Conservation (phyloP, 768 basidiomycete species). For the Pulveroboletus sp. region DNA sequence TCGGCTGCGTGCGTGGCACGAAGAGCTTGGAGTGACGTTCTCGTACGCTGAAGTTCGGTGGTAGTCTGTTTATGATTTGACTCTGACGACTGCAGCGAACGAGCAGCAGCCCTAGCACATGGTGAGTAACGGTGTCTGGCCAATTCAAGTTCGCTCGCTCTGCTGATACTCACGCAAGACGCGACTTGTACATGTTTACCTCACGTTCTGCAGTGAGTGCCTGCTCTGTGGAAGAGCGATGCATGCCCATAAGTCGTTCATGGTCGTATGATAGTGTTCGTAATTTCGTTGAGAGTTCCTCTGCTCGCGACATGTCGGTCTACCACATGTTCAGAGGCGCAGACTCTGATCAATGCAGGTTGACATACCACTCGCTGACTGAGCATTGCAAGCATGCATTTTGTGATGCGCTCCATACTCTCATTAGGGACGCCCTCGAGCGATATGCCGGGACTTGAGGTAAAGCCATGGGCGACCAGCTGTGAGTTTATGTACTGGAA, state of each 20-base stretch:
- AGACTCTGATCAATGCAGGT: slow-evolving; percentile 1
- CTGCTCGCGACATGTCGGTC: slow-evolving; percentile 79
- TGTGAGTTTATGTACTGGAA: slow-evolving; percentile 81
- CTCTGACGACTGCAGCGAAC: slow-evolving; percentile 58
- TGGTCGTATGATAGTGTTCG: slow-evolving; percentile 80
- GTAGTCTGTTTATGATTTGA: slow-evolving; percentile 67
- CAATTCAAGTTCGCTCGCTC: not conserved
- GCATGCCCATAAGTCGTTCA: slow-evolving; percentile 68
- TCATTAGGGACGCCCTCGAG: slow-evolving; percentile 61
- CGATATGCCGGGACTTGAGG: slow-evolving; percentile 57
- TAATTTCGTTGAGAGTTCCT: slow-evolving; percentile 70
- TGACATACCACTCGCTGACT: slow-evolving; percentile 71
- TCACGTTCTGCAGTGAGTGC: slow-evolving; percentile 79
- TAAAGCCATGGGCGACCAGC: slow-evolving; percentile 79
- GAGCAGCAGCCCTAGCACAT: slow-evolving; percentile 44
- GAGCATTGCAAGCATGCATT: slow-evolving; percentile 75
- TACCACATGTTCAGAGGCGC: slow-evolving; percentile 26
- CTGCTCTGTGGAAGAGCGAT: slow-evolving; percentile 55
- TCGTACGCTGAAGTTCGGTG: slow-evolving; percentile 69
- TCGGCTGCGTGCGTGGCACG: slow-evolving; percentile 69
- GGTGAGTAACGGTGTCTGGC: slow-evolving; percentile 7
- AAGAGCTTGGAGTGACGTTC: slow-evolving; percentile 62
- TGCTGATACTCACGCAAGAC: slow-evolving; percentile 55
- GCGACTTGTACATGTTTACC: slow-evolving; percentile 67
- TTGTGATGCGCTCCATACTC: slow-evolving; percentile 57